A percentile compares a stretch with the other conserved stretches of the same genome.
These are phyloP conservation scores for Aegle marmelos DNA, from an alignment of 345 rosid species.

Conservation along the genomic window DNA sequence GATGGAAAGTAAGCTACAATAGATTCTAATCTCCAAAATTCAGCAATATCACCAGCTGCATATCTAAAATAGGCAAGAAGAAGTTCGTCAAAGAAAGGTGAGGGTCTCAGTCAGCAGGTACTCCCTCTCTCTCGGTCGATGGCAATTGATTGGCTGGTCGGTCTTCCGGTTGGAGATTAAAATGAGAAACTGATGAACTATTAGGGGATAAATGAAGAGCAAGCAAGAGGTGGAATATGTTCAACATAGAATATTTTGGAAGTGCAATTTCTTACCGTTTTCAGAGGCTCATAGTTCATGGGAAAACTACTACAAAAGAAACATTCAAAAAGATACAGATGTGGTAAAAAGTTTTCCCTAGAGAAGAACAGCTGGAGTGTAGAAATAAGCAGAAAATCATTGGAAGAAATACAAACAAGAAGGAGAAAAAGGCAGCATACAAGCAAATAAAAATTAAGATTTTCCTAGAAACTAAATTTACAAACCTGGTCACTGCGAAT, in stretches of 20 bases:
- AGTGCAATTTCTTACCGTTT: not conserved
- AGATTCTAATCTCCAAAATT: not conserved
- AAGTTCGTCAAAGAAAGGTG: too few relatives aligned
- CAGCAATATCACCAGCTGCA: not conserved
- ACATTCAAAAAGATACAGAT: not conserved
- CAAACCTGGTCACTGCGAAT: constrained; percentile 67
- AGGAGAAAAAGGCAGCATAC: not conserved
- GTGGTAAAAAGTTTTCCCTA: too few relatives aligned
- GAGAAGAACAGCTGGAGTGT: not conserved
- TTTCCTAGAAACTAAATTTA: not conserved
- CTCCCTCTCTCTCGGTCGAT: too few relatives aligned
- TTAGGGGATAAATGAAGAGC: not conserved
- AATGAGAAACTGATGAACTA: not conserved
- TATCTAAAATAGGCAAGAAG: too few relatives aligned
- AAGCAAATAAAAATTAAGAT: not conserved
- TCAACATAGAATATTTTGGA: not conserved
- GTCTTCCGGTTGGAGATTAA: too few relatives aligned
- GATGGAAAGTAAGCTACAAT: not conserved
- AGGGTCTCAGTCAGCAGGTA: too few relatives aligned
- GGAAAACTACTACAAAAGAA: not conserved
- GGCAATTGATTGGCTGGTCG: too few relatives aligned
- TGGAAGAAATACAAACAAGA: not conserved
- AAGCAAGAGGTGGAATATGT: not conserved
- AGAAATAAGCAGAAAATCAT: not conserved
- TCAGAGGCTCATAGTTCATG: not conserved